A percentile compares a stretch with the other conserved stretches of the same genome.
Conservation (phyloP, 352 stramenopile genomes). For the Phytophthora foliorum region DNA sequence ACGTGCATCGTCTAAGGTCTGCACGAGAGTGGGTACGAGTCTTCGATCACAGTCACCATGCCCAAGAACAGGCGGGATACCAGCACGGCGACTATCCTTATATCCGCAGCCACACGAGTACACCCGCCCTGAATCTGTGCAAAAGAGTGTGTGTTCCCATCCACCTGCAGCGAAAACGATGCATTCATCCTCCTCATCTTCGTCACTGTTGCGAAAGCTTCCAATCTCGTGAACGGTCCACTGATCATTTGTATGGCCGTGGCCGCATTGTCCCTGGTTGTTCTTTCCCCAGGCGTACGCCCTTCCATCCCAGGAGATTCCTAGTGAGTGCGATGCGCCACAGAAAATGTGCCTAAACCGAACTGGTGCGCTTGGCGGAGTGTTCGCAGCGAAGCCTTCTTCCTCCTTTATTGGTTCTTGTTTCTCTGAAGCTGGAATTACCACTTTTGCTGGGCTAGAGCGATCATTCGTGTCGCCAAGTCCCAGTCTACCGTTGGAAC, state of each 20-base stretch:
- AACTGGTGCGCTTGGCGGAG: conserved; percentile 4
- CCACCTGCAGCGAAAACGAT: conserved; percentile 69
- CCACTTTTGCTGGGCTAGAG: conserved; percentile 54
- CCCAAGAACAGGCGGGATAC: conserved; percentile 83
- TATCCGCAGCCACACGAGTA: conserved; percentile 87
- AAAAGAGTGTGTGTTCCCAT: conserved; percentile 89
- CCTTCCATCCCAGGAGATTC: conserved; percentile 60
- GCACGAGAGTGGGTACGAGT: conserved; percentile 65
- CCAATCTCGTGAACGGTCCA: conserved; percentile 61
- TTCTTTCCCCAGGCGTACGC: conserved; percentile 86
- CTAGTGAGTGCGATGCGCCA: conserved; percentile 83
- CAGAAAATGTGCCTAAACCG: conserved; percentile 65
- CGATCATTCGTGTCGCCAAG: conserved; percentile 84
- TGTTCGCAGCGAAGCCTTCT: neutral
- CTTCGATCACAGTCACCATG: conserved; percentile 77
- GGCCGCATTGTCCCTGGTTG: conserved; percentile 87
- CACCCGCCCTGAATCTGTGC: conserved; percentile 63
- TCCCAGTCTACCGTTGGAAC: conserved; percentile 84
- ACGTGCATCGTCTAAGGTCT: conserved; percentile 56
- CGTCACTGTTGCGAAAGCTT: conserved; percentile 60
- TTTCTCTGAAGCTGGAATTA: conserved; percentile 6
- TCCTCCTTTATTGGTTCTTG: conserved; percentile 1
- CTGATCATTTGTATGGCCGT: conserved; percentile 83
- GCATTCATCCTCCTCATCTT: conserved; percentile 55
- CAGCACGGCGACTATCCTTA: conserved; percentile 84